phyloP scores from a whole-genome alignment of 2,329 filamentous ascomycete species.

The Hymenoscyphus repandus region DNA sequence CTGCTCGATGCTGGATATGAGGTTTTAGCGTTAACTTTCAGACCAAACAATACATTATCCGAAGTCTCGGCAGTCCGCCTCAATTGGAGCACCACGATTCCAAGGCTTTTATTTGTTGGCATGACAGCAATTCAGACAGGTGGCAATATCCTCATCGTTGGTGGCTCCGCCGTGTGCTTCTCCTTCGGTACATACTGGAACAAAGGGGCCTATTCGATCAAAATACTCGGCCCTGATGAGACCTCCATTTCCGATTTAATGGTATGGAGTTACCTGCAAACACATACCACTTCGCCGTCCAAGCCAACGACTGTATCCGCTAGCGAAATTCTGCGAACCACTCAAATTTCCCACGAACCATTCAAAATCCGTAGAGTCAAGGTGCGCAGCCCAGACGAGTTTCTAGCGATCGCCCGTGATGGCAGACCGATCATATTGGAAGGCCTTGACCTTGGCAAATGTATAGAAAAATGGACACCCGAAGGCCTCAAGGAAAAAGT shows the following conservation, averaged over 20 bases:
- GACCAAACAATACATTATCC: slow-evolving; percentile 7
- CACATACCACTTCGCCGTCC: neutral
- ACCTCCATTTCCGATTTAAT: neutral
- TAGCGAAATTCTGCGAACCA: neutral
- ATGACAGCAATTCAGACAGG: slow-evolving; percentile 48
- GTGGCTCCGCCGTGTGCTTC: slow-evolving; percentile 84
- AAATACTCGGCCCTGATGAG: neutral
- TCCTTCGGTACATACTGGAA: slow-evolving; percentile 89
- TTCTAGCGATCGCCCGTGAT: slow-evolving; percentile 51
- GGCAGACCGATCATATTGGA: slow-evolving; percentile 62
- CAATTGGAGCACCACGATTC: slow-evolving; percentile 8
- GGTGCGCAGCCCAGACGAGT: slow-evolving; percentile 49
- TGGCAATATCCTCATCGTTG: slow-evolving; percentile 55
- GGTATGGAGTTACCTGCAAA: slow-evolving; percentile 22
- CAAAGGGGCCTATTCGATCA: slow-evolving; percentile 36
- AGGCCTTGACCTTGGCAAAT: slow-evolving; percentile 60
- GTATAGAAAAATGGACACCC: slow-evolving; percentile 61
- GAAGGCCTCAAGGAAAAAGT: slow-evolving; percentile 61
- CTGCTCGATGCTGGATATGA: slow-evolving; percentile 46
- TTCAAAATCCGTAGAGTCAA: slow-evolving; percentile 46
- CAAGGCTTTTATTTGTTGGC: slow-evolving; percentile 67
- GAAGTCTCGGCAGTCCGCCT: neutral
- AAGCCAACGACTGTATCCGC: neutral
- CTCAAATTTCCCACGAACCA: neutral
- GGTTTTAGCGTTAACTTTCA: slow-evolving; percentile 31